Evolutionary conservation across 208 protist genomes (phyloP), one percentile per base, ranked within the genome.

Genomic region (Acanthamoeba triangularis): DNA sequence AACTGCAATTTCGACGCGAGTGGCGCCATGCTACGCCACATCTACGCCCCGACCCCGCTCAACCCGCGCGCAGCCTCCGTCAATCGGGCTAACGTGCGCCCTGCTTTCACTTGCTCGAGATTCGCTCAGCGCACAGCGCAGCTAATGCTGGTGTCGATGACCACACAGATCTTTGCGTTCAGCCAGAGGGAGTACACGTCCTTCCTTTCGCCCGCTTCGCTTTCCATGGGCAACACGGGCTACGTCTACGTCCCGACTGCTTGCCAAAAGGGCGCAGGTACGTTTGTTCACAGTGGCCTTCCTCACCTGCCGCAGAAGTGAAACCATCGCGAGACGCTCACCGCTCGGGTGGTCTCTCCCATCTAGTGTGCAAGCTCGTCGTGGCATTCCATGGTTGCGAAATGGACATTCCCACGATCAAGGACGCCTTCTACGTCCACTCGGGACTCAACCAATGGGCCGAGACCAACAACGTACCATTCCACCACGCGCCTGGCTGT

Each of bases 341-440:
- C 30, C 49, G 49, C 14, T 18, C 13, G 49, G 1, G 49, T 85
- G 76, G 8, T n/a, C 74, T n/a, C 74, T 20, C 14, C 20, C 14
- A 3, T 37, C 6, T 23, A 87, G 78, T 35, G 25, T 96, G 94
- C 59, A 94, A 72, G 54, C 85, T 96, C 23, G 74, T 93, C 6
- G 63, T 96, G 23, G 72, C 59, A 8, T 96, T 96, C 94, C 94
- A 96, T 87, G 94, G 94, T 3, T 96, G 94, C 91, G 90, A 96
- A 47, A 78, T 93, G 91, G 61, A 87, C 49, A 82, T 72, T 25
- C 41, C 47, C 18, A 16, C 49, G 23, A 61, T 96, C 47, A 35
- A 85, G 56, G 69, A 93, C 30, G 65, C 94, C 25, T 96, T 59
- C 59, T 93, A 90, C 37, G 23, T 16, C 2, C 65, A 96, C 92